Conservation (phyloP, 768 basidiomycete genomes). For the Auricularia heimuer region DNA sequence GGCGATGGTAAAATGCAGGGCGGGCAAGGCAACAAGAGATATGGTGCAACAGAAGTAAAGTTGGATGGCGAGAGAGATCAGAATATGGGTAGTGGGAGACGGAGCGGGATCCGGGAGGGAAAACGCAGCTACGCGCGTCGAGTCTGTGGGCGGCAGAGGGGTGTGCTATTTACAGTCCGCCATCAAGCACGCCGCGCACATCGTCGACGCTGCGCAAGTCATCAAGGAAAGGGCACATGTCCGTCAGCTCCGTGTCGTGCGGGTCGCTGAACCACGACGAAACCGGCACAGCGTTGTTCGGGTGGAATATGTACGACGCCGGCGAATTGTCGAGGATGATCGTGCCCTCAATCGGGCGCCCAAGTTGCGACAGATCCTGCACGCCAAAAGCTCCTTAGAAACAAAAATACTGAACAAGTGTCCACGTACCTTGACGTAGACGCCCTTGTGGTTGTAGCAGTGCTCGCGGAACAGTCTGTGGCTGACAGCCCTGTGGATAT, state of each 20-base stretch:
- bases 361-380: constrained; percentile 94
- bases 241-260: constrained; percentile 94
- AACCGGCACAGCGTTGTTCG: constrained; percentile 97
- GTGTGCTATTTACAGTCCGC: constrained; percentile 41
- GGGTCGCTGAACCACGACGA: constrained; percentile 99
- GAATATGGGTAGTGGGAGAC: too few species aligned
- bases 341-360: constrained; percentile 84
- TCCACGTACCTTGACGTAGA: constrained; percentile 86
- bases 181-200: constrained; percentile 85
- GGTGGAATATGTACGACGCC: constrained; percentile 98
- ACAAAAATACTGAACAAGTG: neutral
- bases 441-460: constrained; percentile 98
- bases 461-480: constrained; percentile 96
- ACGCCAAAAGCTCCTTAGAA: constrained; percentile 1
- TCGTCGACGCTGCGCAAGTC: constrained; percentile 82
- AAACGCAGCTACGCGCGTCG: too few species aligned
- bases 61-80: too few species aligned
- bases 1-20: too few species aligned
- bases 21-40: too few species aligned
- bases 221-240: constrained; percentile 86
- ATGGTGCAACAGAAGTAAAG: too few species aligned
- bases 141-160: too few species aligned
- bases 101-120: too few species aligned
- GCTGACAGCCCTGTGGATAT: constrained; percentile 82
- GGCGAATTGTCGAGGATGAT: constrained; percentile 99